These are phyloP conservation scores for Cymbopogon flexuosus DNA, from an alignment of 202 grass and related monocot genomes.

Conservation along the genomic window DNA sequence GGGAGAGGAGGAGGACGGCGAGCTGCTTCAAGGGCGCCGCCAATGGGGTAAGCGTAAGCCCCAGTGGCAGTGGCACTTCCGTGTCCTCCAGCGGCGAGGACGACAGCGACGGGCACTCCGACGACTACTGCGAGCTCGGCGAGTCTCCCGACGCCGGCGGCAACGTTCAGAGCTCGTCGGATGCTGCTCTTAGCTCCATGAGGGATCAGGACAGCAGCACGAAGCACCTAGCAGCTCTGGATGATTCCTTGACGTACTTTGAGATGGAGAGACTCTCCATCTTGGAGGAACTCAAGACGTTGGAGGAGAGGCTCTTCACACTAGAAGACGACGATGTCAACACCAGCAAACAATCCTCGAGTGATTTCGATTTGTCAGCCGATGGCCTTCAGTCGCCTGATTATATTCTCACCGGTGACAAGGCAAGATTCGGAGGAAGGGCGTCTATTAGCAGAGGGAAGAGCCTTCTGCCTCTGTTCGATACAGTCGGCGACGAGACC, in stretches of 20 bases:
- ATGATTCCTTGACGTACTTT: conserved; percentile 75
- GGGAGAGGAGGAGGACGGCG: conserved; percentile 43
- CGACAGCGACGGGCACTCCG: conserved; percentile 42
- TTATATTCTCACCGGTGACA: conserved; percentile 22
- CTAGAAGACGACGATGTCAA: conserved; percentile 61
- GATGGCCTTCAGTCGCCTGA: conserved; percentile 20
- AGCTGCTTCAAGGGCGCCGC: conserved; percentile 23
- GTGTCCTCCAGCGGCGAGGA: conserved; percentile 50
- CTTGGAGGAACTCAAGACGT: conserved; percentile 76
- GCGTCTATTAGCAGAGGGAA: conserved; percentile 50
- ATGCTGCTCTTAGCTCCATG: conserved; percentile 29
- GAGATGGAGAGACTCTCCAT: conserved; percentile 91
- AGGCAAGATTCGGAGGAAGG: conserved; percentile 33
- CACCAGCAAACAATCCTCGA: conserved; percentile 17
- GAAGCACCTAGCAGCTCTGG: conserved; percentile 33
- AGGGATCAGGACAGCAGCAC: conserved; percentile 23
- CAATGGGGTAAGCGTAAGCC: conserved; percentile 24
- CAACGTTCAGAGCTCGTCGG: conserved; percentile 35
- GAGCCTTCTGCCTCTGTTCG: conserved; percentile 79
- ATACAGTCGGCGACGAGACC: conserved; percentile 43
- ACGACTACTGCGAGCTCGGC: conserved; percentile 44
- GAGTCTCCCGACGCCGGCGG: conserved; percentile 42
- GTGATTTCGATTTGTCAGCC: conserved; percentile 29
- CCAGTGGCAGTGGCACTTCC: conserved; percentile 40
- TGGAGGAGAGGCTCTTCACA: conserved; percentile 80